Percentiles rank a stretch among this genome's conserved stretches.
Evolutionary conservation across 352 stramenopile species (phyloP).

Genomic region (Phytophthora agathidicida): DNA sequence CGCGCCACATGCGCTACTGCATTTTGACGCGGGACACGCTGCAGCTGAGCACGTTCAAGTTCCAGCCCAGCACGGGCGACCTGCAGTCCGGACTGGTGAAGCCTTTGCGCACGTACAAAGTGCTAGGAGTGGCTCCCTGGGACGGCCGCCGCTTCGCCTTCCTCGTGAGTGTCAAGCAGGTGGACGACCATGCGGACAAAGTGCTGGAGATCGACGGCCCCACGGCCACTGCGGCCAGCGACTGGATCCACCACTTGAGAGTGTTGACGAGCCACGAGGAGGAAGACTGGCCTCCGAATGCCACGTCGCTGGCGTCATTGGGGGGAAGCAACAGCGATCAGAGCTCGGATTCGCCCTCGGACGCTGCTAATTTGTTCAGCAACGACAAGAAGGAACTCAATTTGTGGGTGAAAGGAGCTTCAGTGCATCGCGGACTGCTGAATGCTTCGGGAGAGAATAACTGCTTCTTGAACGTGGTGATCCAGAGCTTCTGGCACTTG

Average conservation of each 20-base stretch:
- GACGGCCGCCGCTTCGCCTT: conserved; percentile 77
- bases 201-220: conserved; percentile 80
- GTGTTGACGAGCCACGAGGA: conserved; percentile 53
- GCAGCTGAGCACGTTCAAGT: conserved; percentile 85
- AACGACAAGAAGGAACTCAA: conserved; percentile 67
- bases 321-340: conserved; percentile 38
- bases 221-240: conserved; percentile 57
- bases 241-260: conserved; percentile 80
- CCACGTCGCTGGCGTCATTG: conserved; percentile 29
- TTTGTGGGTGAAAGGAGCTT: conserved; percentile 84
- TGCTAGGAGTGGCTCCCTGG: conserved; percentile 74
- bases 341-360: conserved; percentile 31
- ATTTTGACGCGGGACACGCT: conserved; percentile 70
- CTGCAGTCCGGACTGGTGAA: conserved; percentile 60
- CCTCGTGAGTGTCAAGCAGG: conserved; percentile 73
- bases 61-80: conserved; percentile 79
- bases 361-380: conserved; percentile 11
- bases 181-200: conserved; percentile 71
- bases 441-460: conserved; percentile 89
- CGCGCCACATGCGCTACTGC: conserved; percentile 86
- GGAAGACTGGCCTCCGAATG: conserved; percentile 32
- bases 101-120: conserved; percentile 72
- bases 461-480: conserved; percentile 92
- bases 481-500: conserved; percentile 93
- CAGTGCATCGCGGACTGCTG: conserved; percentile 78